Evolutionary conservation across 2,329 filamentous ascomycete species (phyloP), one percentile per base, ranked within the genome.

Genomic region (Monosporascus sp.): DNA sequence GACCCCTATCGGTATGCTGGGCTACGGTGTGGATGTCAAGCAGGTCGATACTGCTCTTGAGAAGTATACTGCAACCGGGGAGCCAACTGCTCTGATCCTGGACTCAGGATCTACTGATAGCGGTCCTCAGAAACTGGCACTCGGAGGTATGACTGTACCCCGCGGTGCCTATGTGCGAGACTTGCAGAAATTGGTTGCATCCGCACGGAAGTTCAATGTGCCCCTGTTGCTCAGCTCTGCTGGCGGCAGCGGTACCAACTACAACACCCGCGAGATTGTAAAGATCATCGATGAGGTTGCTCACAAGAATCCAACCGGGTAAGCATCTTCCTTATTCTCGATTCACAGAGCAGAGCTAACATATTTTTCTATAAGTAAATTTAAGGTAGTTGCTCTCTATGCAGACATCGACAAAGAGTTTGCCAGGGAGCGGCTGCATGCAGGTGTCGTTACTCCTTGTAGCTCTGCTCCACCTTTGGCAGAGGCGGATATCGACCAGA

Each of bases 1-100:
- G 1, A 74, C 77, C 0, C 76, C 76, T 0, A 71, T 77, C 14
- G 76, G 73, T 31, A 78, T 77, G 74, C 61, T 79, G 7, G 76
- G 77, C 6, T 80, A 78, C 53, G 77, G 77, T 18, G 73, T 77
- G 48, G 63, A 73, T 49, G 67, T 70, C 26, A 55, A 59, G 0
- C 63, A 69, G 18, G 69, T 60, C 0, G 47, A 53, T 0, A 22
- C 54, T 0, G 63, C 64, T 3, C 61, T 74, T 0, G 55, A 60
- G 0, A 48, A 28, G 0, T 61, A 71, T 3, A 58, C 63, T 1
- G 51, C 64, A 14, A 69, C 51, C 0, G 63, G 63, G 1, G 50
- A 55, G 60, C 59, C 67, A 1, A 73, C 64, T 45, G 68, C 67
- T 18, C 55, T 70, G 14, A 69, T 70, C 44, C 50, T 68, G 7